Evolutionary conservation across 305 asterid genomes (phyloP).

Genomic region (Fraxinus paxiana): DNA sequence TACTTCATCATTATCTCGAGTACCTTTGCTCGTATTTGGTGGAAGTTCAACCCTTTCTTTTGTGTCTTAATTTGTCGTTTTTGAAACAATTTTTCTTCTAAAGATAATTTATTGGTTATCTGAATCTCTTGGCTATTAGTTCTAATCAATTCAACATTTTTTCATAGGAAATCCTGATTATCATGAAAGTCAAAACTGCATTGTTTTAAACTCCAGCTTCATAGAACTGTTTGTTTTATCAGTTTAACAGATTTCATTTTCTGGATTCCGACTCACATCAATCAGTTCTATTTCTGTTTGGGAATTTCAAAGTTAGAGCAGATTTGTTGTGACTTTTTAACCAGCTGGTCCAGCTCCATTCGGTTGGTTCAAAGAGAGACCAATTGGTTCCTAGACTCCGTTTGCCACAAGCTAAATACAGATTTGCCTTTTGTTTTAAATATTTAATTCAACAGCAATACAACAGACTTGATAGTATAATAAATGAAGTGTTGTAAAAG

Average conservation of each 20-base stretch:
- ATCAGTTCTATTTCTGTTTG: neutral
- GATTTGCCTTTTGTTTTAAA: neutral
- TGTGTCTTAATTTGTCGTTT: neutral
- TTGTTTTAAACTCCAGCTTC: neutral
- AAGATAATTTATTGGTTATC: neutral
- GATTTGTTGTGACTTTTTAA: neutral
- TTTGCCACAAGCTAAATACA: neutral
- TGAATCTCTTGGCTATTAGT: neutral
- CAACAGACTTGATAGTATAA: neutral
- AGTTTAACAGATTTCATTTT: neutral
- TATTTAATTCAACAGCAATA: neutral
- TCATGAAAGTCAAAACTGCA: neutral
- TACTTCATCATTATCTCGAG: conserved; percentile 21
- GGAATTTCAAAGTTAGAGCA: neutral
- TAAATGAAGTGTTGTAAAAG: neutral
- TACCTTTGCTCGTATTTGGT: conserved; percentile 1
- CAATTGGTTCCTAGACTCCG: neutral
- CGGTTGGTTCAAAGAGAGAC: neutral
- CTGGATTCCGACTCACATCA: neutral
- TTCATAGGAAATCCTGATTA: neutral
- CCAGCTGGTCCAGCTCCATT: neutral
- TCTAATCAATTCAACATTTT: neutral
- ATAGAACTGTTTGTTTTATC: neutral
- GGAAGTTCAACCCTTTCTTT: neutral
- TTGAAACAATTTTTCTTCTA: neutral